phyloP scores from a whole-genome alignment of 352 stramenopile genomes.

The Pythium rhizo-oryzae region DNA sequence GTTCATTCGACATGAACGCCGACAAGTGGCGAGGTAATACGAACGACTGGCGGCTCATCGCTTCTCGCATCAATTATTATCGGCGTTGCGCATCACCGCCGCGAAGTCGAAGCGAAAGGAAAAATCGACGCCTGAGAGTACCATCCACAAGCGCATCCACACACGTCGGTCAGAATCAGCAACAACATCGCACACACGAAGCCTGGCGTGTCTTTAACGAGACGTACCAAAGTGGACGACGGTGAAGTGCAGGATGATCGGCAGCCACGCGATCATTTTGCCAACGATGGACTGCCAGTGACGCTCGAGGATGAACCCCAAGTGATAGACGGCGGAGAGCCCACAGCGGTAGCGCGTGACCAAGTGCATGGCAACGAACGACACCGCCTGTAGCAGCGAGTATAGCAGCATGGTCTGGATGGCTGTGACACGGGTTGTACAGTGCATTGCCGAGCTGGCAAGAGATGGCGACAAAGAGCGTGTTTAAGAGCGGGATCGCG shows the following conservation, averaged over 20 bases:
- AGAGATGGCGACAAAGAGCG: constrained; percentile 19
- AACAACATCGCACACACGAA: neutral
- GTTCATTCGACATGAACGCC: no score
- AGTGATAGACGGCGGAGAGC: constrained; percentile 24
- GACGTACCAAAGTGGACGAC: constrained; percentile 14
- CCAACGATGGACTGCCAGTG: constrained; percentile 26
- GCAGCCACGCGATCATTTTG: constrained; percentile 32
- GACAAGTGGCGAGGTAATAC: neutral
- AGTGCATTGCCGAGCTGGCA: constrained; percentile 5
- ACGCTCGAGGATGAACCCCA: constrained; percentile 29
- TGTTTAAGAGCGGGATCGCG: constrained; percentile 27
- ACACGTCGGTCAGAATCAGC: neutral
- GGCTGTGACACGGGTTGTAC: constrained; percentile 20
- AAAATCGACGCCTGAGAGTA: constrained; percentile 22
- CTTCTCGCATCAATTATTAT: neutral
- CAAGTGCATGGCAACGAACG: constrained; percentile 23
- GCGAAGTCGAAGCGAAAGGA: constrained; percentile 29
- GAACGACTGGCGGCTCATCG: no score
- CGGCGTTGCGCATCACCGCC: neutral
- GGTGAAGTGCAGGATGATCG: constrained; percentile 23
- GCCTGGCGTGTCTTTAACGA: neutral
- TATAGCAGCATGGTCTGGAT: constrained; percentile 25
- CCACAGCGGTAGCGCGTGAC: constrained; percentile 28
- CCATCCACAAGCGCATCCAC: neutral
- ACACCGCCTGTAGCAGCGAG: constrained; percentile 24